Base-by-base conservation (phyloP, 257 asterid species). In the Solanum corneliomulleri region DNA sequence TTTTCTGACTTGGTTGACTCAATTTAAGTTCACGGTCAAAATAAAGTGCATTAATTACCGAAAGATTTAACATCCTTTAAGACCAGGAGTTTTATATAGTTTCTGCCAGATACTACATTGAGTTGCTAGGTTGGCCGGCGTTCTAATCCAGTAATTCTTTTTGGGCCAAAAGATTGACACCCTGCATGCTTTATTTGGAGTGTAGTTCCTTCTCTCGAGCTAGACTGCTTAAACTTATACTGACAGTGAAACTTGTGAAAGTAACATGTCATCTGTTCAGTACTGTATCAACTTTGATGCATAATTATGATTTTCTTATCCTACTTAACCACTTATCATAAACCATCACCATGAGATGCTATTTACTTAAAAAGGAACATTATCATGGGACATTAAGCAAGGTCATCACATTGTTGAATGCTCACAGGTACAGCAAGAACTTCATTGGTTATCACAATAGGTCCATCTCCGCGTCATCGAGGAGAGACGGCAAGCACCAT, bases 401-500 rank as follows among this genome's bases (percentile, higher is more conserved):
- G 45, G 44, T 11, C 85, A 81, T 81, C 85, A 49, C 56, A 82
- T 78, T 89, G 87, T 88, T 82, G 44, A 70, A 86, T 87, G 72
- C 42, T 87, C 76, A 14, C 92, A 96, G 99, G 99, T 77, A 92
- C 99, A 41, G 95, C 99, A 86, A 92, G 99, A 92, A 96, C 99
- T 87, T 96, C 99, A 8, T 91, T 96, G 89, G 89, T 94, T 84
- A 89, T 96, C 89, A 94, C 98, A 8, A 91, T 94, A 82, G 98
- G 98, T 84, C 98, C 99, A 83, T 96, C 99, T 70, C 96, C 96
- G 82, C 93, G 96, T 71, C 99, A 96, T 86, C 92, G 97, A 86
- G 99, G 94, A 90, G 99, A 96, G 92, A 94, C 99, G 86, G 89
- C 94, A 84, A 96, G 98, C 91, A 94, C 99, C 93, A 94, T 96